Conservation (phyloP, 2,329 filamentous ascomycete genomes). For the Paramyrothecium roridum region DNA sequence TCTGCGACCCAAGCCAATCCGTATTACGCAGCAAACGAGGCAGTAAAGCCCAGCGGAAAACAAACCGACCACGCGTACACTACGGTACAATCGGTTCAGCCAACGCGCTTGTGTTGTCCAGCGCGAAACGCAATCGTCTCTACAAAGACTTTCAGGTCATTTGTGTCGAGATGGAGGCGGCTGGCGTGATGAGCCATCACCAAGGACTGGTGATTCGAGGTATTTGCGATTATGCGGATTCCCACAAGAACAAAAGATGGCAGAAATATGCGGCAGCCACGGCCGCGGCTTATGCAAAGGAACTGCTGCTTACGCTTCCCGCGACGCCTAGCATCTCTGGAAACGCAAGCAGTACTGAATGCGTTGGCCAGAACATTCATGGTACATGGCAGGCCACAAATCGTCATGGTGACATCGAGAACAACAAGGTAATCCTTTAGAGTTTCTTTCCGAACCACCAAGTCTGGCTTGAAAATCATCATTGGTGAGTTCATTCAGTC, state of each 20-base stretch:
- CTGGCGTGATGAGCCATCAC: constrained; percentile 12
- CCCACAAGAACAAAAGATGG: constrained; percentile 17
- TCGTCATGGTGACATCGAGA: no score
- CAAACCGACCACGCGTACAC: neutral
- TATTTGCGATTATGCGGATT: constrained; percentile 24
- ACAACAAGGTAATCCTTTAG: no score
- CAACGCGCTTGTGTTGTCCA: constrained; percentile 3
- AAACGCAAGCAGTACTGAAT: no score
- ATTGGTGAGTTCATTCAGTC: no score
- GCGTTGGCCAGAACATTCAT: no score
- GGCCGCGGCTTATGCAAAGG: constrained; percentile 14
- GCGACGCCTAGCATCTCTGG: no score
- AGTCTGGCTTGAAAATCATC: no score
- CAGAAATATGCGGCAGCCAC: constrained; percentile 15
- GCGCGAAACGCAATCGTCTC: constrained; percentile 1
- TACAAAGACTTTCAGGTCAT: constrained; percentile 1
- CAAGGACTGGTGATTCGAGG: constrained; percentile 21
- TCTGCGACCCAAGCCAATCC: neutral
- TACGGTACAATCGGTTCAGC: constrained; percentile 3
- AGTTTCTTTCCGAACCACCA: no score
- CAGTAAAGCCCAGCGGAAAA: neutral
- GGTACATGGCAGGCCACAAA: no score
- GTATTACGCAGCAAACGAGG: neutral
- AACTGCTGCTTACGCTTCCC: constrained; percentile 3
- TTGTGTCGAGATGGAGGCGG: constrained; percentile 17